Evolutionary conservation across 495 filamentous ascomycete species (phyloP), one percentile per base, ranked within the genome.

Genomic region (Hyphodiscus hymeniophilus): DNA sequence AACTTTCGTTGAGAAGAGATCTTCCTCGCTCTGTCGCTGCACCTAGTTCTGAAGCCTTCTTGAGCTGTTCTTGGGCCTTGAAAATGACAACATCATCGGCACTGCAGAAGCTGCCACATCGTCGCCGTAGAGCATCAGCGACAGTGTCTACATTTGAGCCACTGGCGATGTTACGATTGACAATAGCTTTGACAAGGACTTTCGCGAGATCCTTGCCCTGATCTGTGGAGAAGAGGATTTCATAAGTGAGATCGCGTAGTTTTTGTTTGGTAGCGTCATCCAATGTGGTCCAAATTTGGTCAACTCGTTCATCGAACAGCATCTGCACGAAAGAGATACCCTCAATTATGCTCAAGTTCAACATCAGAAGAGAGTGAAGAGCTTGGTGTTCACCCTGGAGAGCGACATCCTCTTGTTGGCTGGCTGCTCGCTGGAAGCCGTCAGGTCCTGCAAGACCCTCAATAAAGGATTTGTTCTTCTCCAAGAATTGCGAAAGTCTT

Each of bases 81-180:
- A 97, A 99, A 41, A 95, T 88, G 30, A 97, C 79, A 0, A 95
- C 90, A 67, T 99, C 92, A 41, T 96, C 90, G 1, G 90, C 81
- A 51, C 87, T 94, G 71, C 92, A 99, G 72, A 99, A 97, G 60
- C 80, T 92, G 38, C 92, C 94, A 54, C 92, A 99, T 50, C 88
- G 77, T 55, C 94, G 74, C 18, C 92, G 75, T 16, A 99, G 68
- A 13, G 89, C 89, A 65, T 97, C 92, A 0, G 92, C 89, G 33
- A 99, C 87, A 0, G 89, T 96, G 63, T 99, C 92, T 15, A 99
- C 91, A 56, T 95, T 97, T 18, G 89, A 85, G 18, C 92, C 92
- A 54, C 84, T 90, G 32, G 87, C 87, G 59, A 99, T 97, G 63
- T 94, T 97, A 31, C 89, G 75, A 66, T 97, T 97, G 45, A 99